Evolutionary conservation across 2,329 filamentous ascomycete species (phyloP), one percentile per base, ranked within the genome.

Genomic region (Fusarium pilosicola): DNA sequence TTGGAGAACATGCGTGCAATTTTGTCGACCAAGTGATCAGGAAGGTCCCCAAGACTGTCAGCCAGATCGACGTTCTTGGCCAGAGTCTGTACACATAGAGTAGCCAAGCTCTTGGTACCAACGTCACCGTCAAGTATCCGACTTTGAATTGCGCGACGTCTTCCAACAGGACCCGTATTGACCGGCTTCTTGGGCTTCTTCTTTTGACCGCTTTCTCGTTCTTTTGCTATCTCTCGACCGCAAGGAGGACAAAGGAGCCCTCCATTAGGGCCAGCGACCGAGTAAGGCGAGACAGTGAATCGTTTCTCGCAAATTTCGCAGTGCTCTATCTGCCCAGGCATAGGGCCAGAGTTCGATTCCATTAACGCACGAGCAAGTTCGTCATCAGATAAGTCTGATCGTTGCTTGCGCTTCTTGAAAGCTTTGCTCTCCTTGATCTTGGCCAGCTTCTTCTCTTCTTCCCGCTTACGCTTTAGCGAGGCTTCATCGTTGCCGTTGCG

Each of bases 231-330:
- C 70, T 94, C 89, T 77, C 93, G 95, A 28, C 94, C 93, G 78
- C 96, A 98, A 28, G 93, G 90, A 7, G 88, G 87, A 80, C 96
- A 98, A 4, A 98, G 86, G n/a, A 98, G 85, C 22, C 94, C 94
- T 8, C 95, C 95, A n/a, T 92, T 87, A 1, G 94, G 93, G 1
- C 93, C 94, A 34, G 91, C 89, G 74, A 94, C 92, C 71, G 93
- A 95, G 83, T 98, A 98, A 1, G 94, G 89, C 0, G 96, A 98
- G 49, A 98, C 95, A 0, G 94, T 97, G 79, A 98, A 98, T 42
- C 95, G 91, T 81, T 96, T 97, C 48, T 88, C 87, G 81, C 96
- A 98, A 7, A 91, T 84, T 71, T 93, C 94, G 80, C 96, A 98
- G 74, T 97, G 95, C 72, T 93, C 94, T 79, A 96, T 89, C 81